phyloP scores from a whole-genome alignment of 495 filamentous ascomycete genomes.

The Talaromyces wortmannii region DNA sequence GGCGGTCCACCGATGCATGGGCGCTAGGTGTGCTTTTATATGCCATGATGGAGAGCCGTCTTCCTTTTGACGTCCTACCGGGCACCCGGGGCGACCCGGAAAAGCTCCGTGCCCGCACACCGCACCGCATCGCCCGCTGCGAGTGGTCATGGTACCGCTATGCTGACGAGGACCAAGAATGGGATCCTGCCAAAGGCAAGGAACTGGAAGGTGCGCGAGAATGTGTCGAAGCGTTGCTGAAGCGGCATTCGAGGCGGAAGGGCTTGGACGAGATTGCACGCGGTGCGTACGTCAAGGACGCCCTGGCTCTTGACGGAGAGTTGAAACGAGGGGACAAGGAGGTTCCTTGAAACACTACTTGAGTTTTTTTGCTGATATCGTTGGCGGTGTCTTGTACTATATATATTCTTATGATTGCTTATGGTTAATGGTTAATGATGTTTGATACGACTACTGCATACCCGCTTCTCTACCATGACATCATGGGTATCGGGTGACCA shows the following conservation, averaged over 20 bases:
- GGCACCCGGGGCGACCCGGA: constrained; percentile 63
- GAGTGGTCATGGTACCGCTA: constrained; percentile 93
- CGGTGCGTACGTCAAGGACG: constrained; percentile 69
- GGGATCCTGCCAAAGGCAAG: constrained; percentile 49
- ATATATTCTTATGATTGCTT: constrained; percentile 6
- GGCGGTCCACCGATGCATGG: constrained; percentile 89
- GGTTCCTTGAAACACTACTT: constrained; percentile 30
- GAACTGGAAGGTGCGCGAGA: constrained; percentile 67
- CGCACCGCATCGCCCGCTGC: constrained; percentile 86
- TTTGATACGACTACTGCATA: background rate
- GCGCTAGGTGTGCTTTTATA: constrained; percentile 90
- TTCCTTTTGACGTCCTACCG: constrained; percentile 86
- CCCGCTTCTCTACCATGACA: too few relatives aligned
- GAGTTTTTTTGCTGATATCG: background rate
- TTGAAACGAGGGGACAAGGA: constrained; percentile 63
- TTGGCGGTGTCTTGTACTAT: constrained; percentile 3
- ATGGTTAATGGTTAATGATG: constrained; percentile 1
- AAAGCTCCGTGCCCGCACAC: constrained; percentile 65
- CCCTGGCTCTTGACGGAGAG: constrained; percentile 64
- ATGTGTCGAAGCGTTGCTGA: constrained; percentile 76
- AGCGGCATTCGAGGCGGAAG: constrained; percentile 70
- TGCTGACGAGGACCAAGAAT: constrained; percentile 67
- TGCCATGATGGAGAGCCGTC: constrained; percentile 81
- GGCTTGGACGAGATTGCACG: constrained; percentile 61
- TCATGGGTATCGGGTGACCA: too few relatives aligned